Conservation (phyloP, 179 eudicot species). For the Camellia oleifera region DNA sequence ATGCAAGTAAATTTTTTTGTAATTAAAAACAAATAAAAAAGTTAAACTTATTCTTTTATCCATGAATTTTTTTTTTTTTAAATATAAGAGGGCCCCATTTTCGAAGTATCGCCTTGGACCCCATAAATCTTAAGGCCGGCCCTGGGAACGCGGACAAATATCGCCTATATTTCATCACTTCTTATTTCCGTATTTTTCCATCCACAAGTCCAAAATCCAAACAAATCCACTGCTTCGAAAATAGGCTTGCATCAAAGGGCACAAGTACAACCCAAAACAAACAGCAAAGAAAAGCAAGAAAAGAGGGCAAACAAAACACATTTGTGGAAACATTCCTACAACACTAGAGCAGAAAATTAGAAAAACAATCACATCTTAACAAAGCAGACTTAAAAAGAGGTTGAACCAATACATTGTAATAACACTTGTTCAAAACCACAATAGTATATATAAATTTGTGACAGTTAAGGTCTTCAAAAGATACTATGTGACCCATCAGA, state of each 20-base stretch:
- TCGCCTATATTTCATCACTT: no score
- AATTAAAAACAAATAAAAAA: no score
- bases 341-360: not conserved
- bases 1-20: no score
- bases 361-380: not conserved
- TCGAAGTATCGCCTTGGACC: no score
- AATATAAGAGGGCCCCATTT: no score
- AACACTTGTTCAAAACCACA: not conserved
- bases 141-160: no score
- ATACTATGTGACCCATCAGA: not conserved
- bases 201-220: no score
- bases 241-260: not conserved
- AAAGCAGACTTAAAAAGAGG: not conserved
- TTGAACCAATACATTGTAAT: not conserved
- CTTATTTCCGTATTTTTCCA: no score
- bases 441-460: not conserved
- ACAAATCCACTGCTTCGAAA: no score
- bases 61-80: no score
- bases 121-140: no score
- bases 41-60: no score
- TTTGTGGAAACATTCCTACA: not conserved
- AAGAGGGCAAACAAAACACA: not conserved
- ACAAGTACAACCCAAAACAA: not conserved
- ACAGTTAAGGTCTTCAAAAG: not conserved
- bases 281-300: not conserved